A percentile compares a stretch with the other conserved stretches of the same genome.
Evolutionary conservation across 2,329 filamentous ascomycete species (phyloP).

Genomic region (Ramularia endophylla): DNA sequence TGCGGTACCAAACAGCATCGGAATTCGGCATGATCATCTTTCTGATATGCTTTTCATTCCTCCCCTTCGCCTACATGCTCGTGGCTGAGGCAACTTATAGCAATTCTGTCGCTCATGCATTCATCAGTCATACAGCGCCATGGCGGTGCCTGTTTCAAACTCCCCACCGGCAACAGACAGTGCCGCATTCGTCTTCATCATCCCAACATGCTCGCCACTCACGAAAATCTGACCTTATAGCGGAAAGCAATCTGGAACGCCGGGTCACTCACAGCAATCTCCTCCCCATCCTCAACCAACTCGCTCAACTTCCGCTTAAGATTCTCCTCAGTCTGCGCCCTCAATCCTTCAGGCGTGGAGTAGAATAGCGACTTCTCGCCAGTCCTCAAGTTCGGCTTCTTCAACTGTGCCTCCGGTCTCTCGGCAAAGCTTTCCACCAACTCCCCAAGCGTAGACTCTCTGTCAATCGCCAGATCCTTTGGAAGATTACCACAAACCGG

Average conservation of each 20-base stretch:
- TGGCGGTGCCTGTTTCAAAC: too few species aligned
- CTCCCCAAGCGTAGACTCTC: slow-evolving; percentile 67
- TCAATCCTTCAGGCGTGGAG: slow-evolving; percentile 72
- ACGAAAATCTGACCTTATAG: slow-evolving; percentile 43
- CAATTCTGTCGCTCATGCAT: too few species aligned
- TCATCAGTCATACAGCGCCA: too few species aligned
- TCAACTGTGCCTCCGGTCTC: slow-evolving; percentile 83
- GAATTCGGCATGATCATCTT: too few species aligned
- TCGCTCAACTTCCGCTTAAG: slow-evolving; percentile 71
- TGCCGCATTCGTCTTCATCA: too few species aligned
- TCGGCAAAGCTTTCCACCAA: slow-evolving; percentile 79
- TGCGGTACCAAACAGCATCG: too few species aligned
- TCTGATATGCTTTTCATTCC: too few species aligned
- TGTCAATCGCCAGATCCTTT: slow-evolving; percentile 66
- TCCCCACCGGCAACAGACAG: too few species aligned
- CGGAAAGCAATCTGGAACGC: slow-evolving; percentile 71
- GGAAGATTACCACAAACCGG: slow-evolving; percentile 86
- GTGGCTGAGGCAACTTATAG: too few species aligned
- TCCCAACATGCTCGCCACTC: too few species aligned
- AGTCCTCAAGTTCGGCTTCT: slow-evolving; percentile 80
- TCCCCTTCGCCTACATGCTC: too few species aligned
- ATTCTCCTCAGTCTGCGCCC: slow-evolving; percentile 79
- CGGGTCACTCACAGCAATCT: slow-evolving; percentile 89
- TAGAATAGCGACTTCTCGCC: slow-evolving; percentile 86
- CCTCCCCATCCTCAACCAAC: slow-evolving; percentile 73